Base-by-base conservation (phyloP, 352 stramenopile species). In the Globisporangium abappressorium region DNA sequence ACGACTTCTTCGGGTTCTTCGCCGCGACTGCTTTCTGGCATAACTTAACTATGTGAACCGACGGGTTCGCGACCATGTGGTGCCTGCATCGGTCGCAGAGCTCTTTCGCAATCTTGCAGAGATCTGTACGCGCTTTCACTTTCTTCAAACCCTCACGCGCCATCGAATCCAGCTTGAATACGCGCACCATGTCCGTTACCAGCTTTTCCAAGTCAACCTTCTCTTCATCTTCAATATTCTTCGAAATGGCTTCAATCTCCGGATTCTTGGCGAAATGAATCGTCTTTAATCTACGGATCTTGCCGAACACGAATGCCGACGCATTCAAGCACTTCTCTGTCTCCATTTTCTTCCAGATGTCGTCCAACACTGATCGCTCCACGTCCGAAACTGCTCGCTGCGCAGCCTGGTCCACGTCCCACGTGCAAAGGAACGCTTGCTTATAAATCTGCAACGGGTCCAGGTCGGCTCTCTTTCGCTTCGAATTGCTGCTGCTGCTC, bases 271-370 rank as follows among this genome's bases (percentile, higher is more conserved):
- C 82, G 73, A 87, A 89, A 33, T 90, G 76, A 65, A 82, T 86
- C 30, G 80, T 90, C 60, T 90, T 90, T 46, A 85, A 70, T 55
- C 80, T 72, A 36, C 82, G 82, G 26, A 90, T 79, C 70, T 88
- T 90, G 54, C 82, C 82, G 70, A 90, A 90, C 26, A 90, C 82
- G 74, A 90, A 90, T 36, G 80, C 82, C 43, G 82, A 90, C 33
- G 76, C 73, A 30, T 90, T 90, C 63, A 79, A 64, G 68, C 80
- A 89, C 78, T 87, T 85, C 30, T 84, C 77, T 33, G 72, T 84
- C 61, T 92, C 83, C 76, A 92, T 90, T 69, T 92, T 92, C 70
- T 80, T 89, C 83, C 83, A 95, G 65, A 93, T 91, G 55, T 95
- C 85, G 70, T 95, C 85, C 65, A 95, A 74, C 54, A 94, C 79